Conservation (phyloP, 1,139 yeast species). For the Barnettozyma hawaiiensis region DNA sequence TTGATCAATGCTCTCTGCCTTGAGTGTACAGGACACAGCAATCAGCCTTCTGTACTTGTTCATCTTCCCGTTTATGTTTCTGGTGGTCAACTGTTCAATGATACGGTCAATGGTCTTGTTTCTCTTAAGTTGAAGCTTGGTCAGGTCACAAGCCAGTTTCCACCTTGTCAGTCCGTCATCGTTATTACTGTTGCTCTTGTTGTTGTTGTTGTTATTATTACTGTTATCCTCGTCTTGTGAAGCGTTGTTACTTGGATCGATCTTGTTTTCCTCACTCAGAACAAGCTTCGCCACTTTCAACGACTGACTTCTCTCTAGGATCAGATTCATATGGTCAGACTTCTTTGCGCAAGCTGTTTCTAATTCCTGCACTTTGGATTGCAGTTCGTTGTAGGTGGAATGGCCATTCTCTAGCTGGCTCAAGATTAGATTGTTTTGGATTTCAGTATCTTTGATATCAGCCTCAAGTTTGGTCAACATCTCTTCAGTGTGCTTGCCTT, state of each 20-base stretch:
- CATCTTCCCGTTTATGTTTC: conserved; percentile 44
- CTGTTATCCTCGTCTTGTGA: conserved; percentile 14
- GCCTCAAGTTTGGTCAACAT: conserved; percentile 18
- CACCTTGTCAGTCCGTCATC: conserved; percentile 21
- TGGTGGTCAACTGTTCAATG: conserved; percentile 32
- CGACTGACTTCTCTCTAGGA: conserved; percentile 57
- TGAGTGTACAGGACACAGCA: conserved; percentile 70
- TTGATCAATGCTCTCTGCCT: conserved; percentile 77
- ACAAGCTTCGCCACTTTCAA: conserved; percentile 51
- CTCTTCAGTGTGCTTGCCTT: conserved; percentile 26
- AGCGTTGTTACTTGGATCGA: conserved; percentile 22
- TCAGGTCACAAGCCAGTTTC: conserved; percentile 40
- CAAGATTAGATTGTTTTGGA: conserved; percentile 17
- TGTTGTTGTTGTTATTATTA: too few species aligned
- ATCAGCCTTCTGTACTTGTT: conserved; percentile 76
- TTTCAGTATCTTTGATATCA: conserved; percentile 23
- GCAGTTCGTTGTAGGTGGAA: conserved; percentile 23
- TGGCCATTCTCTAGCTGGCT: conserved; percentile 19
- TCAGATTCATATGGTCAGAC: conserved; percentile 33
- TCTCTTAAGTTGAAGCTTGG: conserved; percentile 49
- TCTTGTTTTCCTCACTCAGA: conserved; percentile 45
- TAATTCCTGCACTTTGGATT: conserved; percentile 27
- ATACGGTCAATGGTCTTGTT: conserved; percentile 38
- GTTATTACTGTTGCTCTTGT: too few species aligned
- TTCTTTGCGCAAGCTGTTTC: conserved; percentile 27